These are phyloP conservation scores for Plasmodium cynomolgi DNA, from an alignment of 169 alveolate genomes.

Conservation along the genomic window DNA sequence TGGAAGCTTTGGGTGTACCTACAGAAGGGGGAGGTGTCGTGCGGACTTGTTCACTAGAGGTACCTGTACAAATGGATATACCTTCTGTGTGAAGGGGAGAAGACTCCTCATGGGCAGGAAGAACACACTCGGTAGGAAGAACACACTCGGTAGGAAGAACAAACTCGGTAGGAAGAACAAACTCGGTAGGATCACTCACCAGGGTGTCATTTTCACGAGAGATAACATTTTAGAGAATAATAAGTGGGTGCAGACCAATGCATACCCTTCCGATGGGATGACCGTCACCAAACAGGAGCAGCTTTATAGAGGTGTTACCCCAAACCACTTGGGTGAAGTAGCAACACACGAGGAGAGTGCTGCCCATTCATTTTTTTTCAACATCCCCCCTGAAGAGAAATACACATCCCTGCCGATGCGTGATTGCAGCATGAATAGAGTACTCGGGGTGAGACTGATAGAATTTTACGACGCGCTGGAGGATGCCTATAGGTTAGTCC, in stretches of 20 bases:
- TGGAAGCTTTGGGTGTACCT: background rate
- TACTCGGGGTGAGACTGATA: constrained; percentile 22
- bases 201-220: background rate
- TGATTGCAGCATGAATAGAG: constrained; percentile 2
- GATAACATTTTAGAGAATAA: background rate
- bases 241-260: background rate
- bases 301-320: background rate
- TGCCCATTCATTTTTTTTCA: background rate
- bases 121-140: no score
- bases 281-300: background rate
- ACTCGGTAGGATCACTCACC: background rate
- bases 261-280: background rate
- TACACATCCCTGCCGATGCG: background rate
- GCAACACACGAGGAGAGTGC: background rate
- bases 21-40: background rate
- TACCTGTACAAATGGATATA: background rate
- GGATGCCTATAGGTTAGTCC: constrained; percentile 50
- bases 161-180: background rate
- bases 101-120: background rate
- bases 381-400: background rate
- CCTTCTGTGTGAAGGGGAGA: background rate
- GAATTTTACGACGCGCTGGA: constrained; percentile 37
- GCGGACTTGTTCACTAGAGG: background rate
- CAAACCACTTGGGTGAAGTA: background rate
- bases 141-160: background rate